A percentile compares a stretch with the other conserved stretches of the same genome.
These are phyloP conservation scores for Fusarium brachygibbosum DNA, from an alignment of 2,329 filamentous ascomycete genomes.

Conservation along the genomic window DNA sequence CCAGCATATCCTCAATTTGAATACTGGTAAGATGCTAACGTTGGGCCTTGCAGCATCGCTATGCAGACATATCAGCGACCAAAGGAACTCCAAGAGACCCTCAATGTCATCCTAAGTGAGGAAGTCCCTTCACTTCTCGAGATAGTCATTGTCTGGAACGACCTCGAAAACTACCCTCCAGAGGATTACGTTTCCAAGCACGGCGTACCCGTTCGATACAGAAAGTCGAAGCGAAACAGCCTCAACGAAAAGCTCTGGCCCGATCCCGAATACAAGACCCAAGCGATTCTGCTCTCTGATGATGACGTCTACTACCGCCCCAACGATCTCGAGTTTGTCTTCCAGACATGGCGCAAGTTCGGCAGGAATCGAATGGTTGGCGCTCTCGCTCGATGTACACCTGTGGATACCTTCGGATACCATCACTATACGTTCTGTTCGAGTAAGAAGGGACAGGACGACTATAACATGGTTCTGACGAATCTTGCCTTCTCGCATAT, in stretches of 20 bases:
- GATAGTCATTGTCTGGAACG: slow-evolving; percentile 57
- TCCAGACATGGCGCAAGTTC: slow-evolving; percentile 58
- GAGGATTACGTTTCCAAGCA: slow-evolving; percentile 48
- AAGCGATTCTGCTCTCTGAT: slow-evolving; percentile 57
- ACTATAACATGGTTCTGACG: slow-evolving; percentile 56
- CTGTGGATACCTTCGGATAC: slow-evolving; percentile 42
- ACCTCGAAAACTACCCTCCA: slow-evolving; percentile 51
- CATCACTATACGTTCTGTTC: slow-evolving; percentile 54
- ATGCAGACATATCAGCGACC: slow-evolving; percentile 56
- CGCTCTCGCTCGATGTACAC: slow-evolving; percentile 55
- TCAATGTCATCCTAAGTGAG: slow-evolving; percentile 47
- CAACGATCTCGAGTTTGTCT: slow-evolving; percentile 57
- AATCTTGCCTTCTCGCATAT: slow-evolving; percentile 57
- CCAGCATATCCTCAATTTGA: no score
- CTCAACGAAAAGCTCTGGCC: slow-evolving; percentile 57
- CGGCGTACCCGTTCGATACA: slow-evolving; percentile 54
- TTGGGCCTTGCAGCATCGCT: slow-evolving; percentile 51
- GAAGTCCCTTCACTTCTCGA: slow-evolving; percentile 56
- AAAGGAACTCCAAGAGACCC: slow-evolving; percentile 52
- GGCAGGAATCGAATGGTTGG: slow-evolving; percentile 54
- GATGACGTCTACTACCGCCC: slow-evolving; percentile 58
- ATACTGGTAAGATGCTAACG: background rate
- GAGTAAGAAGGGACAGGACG: slow-evolving; percentile 41
- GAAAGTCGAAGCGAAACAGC: slow-evolving; percentile 52
- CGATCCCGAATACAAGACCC: slow-evolving; percentile 54